phyloP scores from a whole-genome alignment of 257 asterid species.

The Solanum medicagineum region DNA sequence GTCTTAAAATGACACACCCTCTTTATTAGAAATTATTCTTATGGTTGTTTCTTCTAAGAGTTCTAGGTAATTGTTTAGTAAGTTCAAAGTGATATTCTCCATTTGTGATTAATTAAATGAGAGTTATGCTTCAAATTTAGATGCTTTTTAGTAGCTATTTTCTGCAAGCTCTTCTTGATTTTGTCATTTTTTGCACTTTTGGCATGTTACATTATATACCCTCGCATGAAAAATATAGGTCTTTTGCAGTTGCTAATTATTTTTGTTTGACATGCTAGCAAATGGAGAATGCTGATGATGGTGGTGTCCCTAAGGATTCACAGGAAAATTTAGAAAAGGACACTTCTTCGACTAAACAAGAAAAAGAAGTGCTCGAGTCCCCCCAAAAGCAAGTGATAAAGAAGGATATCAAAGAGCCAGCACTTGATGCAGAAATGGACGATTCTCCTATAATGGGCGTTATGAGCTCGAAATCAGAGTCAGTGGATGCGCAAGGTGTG shows the following conservation, averaged over 20 bases:
- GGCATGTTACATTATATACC: not conserved
- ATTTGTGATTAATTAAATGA: not conserved
- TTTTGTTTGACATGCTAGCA: constrained; percentile 38
- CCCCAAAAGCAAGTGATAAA: constrained; percentile 31
- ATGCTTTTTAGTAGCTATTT: not conserved
- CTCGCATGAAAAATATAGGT: not conserved
- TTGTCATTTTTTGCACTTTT: not conserved
- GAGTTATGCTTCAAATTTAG: not conserved
- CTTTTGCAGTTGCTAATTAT: not conserved
- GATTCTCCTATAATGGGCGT: constrained; percentile 94
- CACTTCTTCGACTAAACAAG: constrained; percentile 12
- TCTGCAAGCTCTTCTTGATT: not conserved
- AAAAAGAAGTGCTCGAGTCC: constrained; percentile 23
- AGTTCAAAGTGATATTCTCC: not conserved
- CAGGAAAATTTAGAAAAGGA: constrained; percentile 18
- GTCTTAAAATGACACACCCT: not conserved
- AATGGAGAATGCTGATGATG: constrained; percentile 35
- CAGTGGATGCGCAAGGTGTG: constrained; percentile 24
- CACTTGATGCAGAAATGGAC: constrained; percentile 34
- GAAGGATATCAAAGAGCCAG: constrained; percentile 18
- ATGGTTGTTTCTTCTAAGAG: not conserved
- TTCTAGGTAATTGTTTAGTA: not conserved
- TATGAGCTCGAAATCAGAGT: constrained; percentile 35
- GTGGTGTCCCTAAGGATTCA: constrained; percentile 14
- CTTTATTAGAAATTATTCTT: not conserved